Evolutionary conservation across 2,329 filamentous ascomycete species (phyloP), one percentile per base, ranked within the genome.

Genomic region (Chaetomium olivaceum): DNA sequence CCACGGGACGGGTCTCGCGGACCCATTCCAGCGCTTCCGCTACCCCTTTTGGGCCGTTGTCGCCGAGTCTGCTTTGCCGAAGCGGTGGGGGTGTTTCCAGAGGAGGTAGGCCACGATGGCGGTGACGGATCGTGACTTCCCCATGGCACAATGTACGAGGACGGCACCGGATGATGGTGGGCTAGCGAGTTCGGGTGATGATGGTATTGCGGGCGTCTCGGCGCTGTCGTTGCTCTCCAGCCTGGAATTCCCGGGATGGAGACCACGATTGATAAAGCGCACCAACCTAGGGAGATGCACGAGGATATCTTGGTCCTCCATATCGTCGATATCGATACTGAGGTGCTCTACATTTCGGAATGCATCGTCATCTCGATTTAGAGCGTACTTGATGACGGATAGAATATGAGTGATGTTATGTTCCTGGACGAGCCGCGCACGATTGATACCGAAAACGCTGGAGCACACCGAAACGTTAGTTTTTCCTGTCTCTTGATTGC

Each of bases 91-190:
- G 71, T 87, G 83, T 71, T 85, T 85, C 77, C 86, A 88, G 69
- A 98, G 89, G 59, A 98, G 82, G 77, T 93, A 98, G 67, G 95
- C 94, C 65, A 96, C 85, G 62, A 92, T 85, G 70, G 91, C 87
- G 36, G 92, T 89, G 70, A 94, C 91, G 57, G 94, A 98, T 66
- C 95, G 91, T 39, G 93, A 97, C 79, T 96, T 96, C 61, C 95
- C 95, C 88, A 97, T 97, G 25, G 93, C 94, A 83, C 95, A 97
- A 79, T 85, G 82, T 11, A 88, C 85, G 63, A 83, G 84, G 31
- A 88, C 84, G 16, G 78, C 83, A 31, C 80, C 79, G 8, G 36
- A 7, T 31, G 39, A 6, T 7, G 57, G 36, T 7, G n/a, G n/a
- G n/a, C n/a, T n/a, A n/a, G n/a, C n/a, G n/a, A n/a, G n/a, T n/a